These are phyloP conservation scores for Apophysomyces elegans DNA, from an alignment of 371 early-diverging fungal species.

Conservation along the genomic window DNA sequence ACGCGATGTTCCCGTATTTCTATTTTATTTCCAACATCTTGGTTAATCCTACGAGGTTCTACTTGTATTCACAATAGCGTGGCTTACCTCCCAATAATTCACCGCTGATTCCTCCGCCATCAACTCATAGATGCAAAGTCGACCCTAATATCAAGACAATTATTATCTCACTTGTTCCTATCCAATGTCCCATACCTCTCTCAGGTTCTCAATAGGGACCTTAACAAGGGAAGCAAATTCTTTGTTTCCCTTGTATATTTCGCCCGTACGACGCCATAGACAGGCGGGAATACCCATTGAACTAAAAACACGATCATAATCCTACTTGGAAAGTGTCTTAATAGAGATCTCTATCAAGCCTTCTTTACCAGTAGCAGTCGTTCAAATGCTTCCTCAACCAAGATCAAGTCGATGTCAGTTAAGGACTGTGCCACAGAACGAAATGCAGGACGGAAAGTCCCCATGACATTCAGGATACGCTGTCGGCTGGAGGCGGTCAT, in stretches of 20 bases:
- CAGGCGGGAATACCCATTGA: slow-evolving; percentile 94
- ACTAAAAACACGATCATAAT: slow-evolving; percentile 91
- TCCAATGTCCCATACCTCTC: slow-evolving; percentile 58
- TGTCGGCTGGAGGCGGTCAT: slow-evolving; percentile 78
- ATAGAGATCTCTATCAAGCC: neutral
- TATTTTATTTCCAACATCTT: slow-evolving; percentile 23
- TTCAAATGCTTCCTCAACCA: slow-evolving; percentile 95
- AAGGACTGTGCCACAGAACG: slow-evolving; percentile 83
- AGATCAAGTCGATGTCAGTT: slow-evolving; percentile 90
- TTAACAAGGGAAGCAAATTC: slow-evolving; percentile 91
- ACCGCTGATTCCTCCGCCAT: slow-evolving; percentile 86
- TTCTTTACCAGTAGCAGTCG: slow-evolving; percentile 73
- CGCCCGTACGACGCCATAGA: slow-evolving; percentile 94
- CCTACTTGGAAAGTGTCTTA: slow-evolving; percentile 41
- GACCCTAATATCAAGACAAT: slow-evolving; percentile 38
- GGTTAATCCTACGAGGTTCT: neutral
- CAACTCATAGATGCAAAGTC: slow-evolving; percentile 82
- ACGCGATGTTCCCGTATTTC: slow-evolving; percentile 95
- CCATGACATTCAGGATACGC: slow-evolving; percentile 85
- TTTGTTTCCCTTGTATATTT: slow-evolving; percentile 94
- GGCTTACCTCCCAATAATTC: slow-evolving; percentile 74
- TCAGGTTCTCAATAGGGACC: slow-evolving; percentile 75
- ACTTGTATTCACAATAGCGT: neutral
- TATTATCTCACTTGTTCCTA: neutral
- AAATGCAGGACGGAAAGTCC: slow-evolving; percentile 86